These are phyloP conservation scores for Sphagnum contortum DNA, from an alignment of 225 moss, liverwort and hornwort species.

Conservation along the genomic window DNA sequence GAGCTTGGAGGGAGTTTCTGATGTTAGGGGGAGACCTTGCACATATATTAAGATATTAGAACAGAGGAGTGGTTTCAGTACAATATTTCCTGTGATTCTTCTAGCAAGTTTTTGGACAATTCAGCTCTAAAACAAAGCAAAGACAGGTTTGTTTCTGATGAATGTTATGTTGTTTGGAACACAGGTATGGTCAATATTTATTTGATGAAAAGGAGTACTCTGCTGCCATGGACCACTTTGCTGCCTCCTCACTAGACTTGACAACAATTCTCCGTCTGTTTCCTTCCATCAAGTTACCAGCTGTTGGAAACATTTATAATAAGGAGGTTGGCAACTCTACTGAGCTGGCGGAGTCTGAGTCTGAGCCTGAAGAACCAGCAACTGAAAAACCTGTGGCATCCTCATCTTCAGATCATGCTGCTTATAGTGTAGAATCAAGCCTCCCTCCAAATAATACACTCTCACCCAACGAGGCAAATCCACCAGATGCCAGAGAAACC, in stretches of 20 bases:
- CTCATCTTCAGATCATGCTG: constrained; percentile 28
- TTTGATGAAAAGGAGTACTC: constrained; percentile 73
- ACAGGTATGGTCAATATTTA: constrained; percentile 78
- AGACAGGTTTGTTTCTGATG: too few species aligned
- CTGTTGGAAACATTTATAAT: constrained; percentile 13
- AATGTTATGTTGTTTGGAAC: neutral
- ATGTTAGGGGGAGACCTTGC: too few species aligned
- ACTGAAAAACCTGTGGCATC: constrained; percentile 20
- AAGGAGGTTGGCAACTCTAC: constrained; percentile 21
- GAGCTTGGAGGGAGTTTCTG: too few species aligned
- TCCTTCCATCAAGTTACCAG: constrained; percentile 72
- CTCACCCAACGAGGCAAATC: constrained; percentile 20
- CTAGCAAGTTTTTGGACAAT: too few species aligned
- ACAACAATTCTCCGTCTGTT: constrained; percentile 70
- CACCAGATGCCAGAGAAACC: constrained; percentile 42
- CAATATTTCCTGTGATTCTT: too few species aligned
- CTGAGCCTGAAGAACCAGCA: constrained; percentile 34
- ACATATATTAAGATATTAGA: too few species aligned
- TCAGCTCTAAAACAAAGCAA: too few species aligned
- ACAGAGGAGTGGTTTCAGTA: too few species aligned
- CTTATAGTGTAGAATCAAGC: too few species aligned
- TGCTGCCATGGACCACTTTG: constrained; percentile 91
- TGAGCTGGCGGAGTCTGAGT: constrained; percentile 10
- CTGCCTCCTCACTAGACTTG: constrained; percentile 88
- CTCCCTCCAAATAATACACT: too few species aligned